Conservation (phyloP, 768 basidiomycete genomes). For the Xerocomellus chrysenteron region DNA sequence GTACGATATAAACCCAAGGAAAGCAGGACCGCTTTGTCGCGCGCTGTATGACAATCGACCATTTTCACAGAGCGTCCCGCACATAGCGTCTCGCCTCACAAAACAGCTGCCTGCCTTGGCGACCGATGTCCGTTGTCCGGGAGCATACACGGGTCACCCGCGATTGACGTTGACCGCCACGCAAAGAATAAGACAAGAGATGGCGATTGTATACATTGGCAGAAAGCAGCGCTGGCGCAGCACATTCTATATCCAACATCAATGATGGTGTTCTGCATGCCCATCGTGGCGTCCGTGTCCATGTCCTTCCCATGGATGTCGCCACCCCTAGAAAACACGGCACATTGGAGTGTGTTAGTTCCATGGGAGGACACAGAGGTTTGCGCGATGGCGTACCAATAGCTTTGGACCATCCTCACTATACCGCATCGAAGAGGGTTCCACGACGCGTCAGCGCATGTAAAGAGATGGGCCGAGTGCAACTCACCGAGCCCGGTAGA, state of each 20-base stretch:
- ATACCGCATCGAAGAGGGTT: not conserved
- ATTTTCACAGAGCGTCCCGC: not conserved
- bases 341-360: not conserved
- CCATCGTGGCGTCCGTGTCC: slow-evolving; percentile 44
- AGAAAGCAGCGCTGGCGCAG: not conserved
- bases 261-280: slow-evolving; percentile 43
- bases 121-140: not conserved
- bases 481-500: slow-evolving; percentile 88
- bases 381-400: slow-evolving; percentile 43
- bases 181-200: not conserved
- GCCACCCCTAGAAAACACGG: slow-evolving; percentile 44
- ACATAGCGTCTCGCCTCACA: not conserved
- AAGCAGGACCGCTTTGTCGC: not conserved
- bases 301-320: slow-evolving; percentile 66
- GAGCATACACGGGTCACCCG: not conserved
- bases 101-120: too few species aligned
- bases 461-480: not conserved
- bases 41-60: not conserved
- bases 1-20: not conserved
- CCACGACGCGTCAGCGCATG: not conserved
- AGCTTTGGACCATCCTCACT: slow-evolving; percentile 80
- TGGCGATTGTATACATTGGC: slow-evolving; percentile 11
- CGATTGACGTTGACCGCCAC: not conserved
- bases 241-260: slow-evolving; percentile 20
- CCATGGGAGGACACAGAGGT: not conserved